These are phyloP conservation scores for Phytophthora crassamura DNA, from an alignment of 352 stramenopile genomes.

Conservation along the genomic window DNA sequence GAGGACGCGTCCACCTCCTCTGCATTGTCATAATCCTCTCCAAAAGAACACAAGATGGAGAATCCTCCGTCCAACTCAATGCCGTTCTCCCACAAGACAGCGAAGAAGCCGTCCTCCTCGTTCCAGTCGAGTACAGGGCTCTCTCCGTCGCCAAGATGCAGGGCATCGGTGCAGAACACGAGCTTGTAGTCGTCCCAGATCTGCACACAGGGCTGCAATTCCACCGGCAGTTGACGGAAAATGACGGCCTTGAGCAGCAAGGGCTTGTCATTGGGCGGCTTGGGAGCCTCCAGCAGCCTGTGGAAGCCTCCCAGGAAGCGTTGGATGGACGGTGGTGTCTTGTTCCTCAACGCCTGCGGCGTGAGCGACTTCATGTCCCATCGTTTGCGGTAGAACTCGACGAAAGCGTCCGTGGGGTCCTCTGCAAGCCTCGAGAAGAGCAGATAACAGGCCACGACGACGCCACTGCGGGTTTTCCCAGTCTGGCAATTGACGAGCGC, in stretches of 20 bases:
- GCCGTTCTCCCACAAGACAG: conserved; percentile 81
- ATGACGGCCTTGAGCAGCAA: conserved; percentile 84
- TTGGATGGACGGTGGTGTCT: conserved; percentile 82
- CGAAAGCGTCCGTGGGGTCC: conserved; percentile 87
- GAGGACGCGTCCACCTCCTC: conserved; percentile 68
- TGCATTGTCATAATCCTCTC: conserved; percentile 72
- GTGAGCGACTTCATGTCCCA: conserved; percentile 82
- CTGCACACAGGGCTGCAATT: conserved; percentile 79
- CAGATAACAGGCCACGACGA: conserved; percentile 94
- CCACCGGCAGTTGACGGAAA: conserved; percentile 72
- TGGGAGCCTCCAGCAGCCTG: conserved; percentile 55
- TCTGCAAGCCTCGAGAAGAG: conserved; percentile 83
- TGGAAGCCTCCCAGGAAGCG: conserved; percentile 78
- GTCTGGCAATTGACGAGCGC: conserved; percentile 91
- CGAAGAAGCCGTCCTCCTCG: conserved; percentile 79
- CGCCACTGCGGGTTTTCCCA: conserved; percentile 93
- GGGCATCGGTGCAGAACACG: conserved; percentile 65
- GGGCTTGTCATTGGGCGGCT: conserved; percentile 65
- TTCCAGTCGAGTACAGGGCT: conserved; percentile 80
- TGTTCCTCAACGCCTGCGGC: conserved; percentile 57
- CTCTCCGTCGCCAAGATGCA: conserved; percentile 28
- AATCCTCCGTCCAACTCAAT: conserved; percentile 83
- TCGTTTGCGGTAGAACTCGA: conserved; percentile 90
- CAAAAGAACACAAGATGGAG: conserved; percentile 86
- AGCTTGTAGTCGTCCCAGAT: conserved; percentile 85